Base-by-base conservation (phyloP, 1,139 yeast genomes). In the Hanseniaspora uvarum region DNA sequence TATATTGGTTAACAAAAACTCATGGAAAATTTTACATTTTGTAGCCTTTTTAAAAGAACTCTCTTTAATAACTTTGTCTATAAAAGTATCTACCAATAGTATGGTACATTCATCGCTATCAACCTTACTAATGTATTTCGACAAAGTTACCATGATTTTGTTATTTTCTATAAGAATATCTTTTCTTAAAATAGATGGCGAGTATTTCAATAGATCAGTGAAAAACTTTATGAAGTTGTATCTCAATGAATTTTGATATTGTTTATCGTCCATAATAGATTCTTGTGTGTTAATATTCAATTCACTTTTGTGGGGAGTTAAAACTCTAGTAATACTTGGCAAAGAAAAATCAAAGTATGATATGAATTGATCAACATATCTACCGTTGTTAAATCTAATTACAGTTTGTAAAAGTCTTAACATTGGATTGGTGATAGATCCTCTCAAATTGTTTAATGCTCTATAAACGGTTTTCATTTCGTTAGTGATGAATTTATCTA, bases 1-100 rank as follows among this genome's bases (percentile, higher is more conserved):
- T 37, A 86, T 61, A 56, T 80, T 80, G 37, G 75, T 74, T 59
- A 88, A 65, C 31, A 83, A 78, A 72, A 85, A 79, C 62, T 89
- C 97, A 61, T 86, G 87, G 62, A 89, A 77, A 19, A 88, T 76
- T 59, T 80, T 79, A 60, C 87, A 77, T 64, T 88, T 89, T 0
- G 88, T 77, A 56, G 82, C 72, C 61, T 81, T 82, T 59, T 79
- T 78, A 62, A 81, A 83, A 16, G 77, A 72, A 0, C 72, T 64
- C 60, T 89, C 96, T 33, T 68, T 65, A 40, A 87, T 64, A 2
- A 89, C 74, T 33, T 71, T 70, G 0, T 69, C 62, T 16, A 73
- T 77, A 54, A 87, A 68, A 34, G 80, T 73, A 0, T 68, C 64
- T 2, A 87, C 57, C 0, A 82, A 70, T 28, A 63, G 59, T 0